Evolutionary conservation across 192 early-diverging fungal genomes (phyloP), one percentile per base, ranked within the genome.

Genomic region (Coemansia sp.): DNA sequence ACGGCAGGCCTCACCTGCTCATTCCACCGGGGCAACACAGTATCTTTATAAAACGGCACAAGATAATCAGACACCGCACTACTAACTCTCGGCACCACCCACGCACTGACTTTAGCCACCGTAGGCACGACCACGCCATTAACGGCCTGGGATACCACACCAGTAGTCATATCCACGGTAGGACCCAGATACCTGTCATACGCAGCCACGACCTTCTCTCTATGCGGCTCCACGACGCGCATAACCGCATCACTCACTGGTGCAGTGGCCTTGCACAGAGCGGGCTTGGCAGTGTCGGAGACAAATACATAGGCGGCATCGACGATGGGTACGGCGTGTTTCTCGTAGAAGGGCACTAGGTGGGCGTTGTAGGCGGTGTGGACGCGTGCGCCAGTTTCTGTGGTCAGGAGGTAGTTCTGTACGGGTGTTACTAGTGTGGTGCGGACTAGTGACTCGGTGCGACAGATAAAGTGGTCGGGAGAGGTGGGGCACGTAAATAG

Each of bases 331-430:
- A 46, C 65, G 2, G 65, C 81, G 39, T 83, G 81, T 56, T 67
- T 73, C 62, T 72, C 59, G 64, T 83, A 83, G 55, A 83, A 76
- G 22, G 76, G 81, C n/a, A 61, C 81, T 19, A 83, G 65, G 27
- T 83, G 81, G n/a, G 76, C 81, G 22, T 72, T 69, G 62, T 78
- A 83, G 5, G 81, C 81, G 4, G 72, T 44, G 46, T 65, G 65
- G 62, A 78, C 58, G 27, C 81, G 76, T 10, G 81, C 67, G 27
- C 81, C 81, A 8, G 77, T 75, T 46, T 78, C 76, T 27, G 81
- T 83, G 12, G 63, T 41, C 27, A 78, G 36, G 4, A 70, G 59
- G 13, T 64, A 40, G 50, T 34, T 67, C 45, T 69, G 59, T 31
- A 76, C 59, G 11, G 81, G 81, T 5, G 60, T 44, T 15, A 78